Evolutionary conservation across 345 rosid genomes (phyloP).

Genomic region (Balakata baccata): DNA sequence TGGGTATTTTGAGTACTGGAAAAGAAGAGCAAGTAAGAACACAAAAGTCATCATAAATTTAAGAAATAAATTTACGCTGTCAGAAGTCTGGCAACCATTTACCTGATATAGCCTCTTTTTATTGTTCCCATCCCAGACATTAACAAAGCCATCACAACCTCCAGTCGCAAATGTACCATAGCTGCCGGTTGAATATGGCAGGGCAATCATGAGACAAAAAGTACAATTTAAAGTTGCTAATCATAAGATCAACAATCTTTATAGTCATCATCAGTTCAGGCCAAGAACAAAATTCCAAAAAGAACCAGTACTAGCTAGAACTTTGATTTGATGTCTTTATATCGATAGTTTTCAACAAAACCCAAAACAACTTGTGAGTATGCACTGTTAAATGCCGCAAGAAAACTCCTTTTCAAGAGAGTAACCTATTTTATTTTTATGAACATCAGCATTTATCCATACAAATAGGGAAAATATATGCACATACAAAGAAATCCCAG

Average conservation of each 20-base stretch:
- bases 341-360: not conserved
- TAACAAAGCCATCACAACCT: constrained; percentile 96
- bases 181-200: constrained; percentile 38
- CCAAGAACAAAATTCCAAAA: not conserved
- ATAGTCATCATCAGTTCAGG: not conserved
- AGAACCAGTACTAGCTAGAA: not conserved
- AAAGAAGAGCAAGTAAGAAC: constrained; percentile 13
- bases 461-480: not conserved
- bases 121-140: constrained; percentile 98
- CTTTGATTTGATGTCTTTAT: not conserved
- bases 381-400: not conserved
- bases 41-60: not conserved
- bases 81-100: not conserved
- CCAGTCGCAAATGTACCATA: constrained; percentile 99
- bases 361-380: not conserved
- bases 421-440: not conserved
- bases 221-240: not conserved
- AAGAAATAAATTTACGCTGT: not conserved
- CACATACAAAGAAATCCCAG: not conserved
- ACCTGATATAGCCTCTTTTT: constrained; percentile 99
- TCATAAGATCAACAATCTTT: not conserved
- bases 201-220: not conserved
- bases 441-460: not conserved
- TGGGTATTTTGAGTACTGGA: constrained; percentile 89
- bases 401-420: not conserved